Conservation (phyloP, 768 basidiomycete species). For the Termitomyces sp. region DNA sequence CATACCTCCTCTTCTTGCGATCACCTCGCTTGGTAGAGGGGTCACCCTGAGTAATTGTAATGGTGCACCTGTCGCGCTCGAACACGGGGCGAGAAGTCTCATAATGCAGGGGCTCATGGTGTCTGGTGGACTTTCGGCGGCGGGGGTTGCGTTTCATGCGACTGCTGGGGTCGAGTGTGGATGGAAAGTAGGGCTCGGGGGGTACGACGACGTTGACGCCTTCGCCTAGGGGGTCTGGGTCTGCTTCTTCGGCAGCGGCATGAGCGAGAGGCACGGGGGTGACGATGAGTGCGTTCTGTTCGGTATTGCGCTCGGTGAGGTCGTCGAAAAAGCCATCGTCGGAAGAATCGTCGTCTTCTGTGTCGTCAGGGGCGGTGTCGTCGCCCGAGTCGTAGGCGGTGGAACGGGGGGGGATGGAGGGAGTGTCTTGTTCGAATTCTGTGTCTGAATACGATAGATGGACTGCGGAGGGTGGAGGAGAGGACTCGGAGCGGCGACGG, state of each 20-base stretch:
- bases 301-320: slow-evolving; percentile 84
- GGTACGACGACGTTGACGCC: slow-evolving; percentile 87
- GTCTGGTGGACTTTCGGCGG: slow-evolving; percentile 55
- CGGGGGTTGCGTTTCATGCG: slow-evolving; percentile 41
- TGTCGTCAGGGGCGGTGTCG: slow-evolving; percentile 48
- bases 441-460: slow-evolving; percentile 57
- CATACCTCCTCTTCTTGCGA: slow-evolving; percentile 63
- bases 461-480: slow-evolving; percentile 51
- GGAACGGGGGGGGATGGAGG: slow-evolving; percentile 48
- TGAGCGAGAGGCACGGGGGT: slow-evolving; percentile 18
- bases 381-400: slow-evolving; percentile 65
- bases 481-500: slow-evolving; percentile 54
- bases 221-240: slow-evolving; percentile 84
- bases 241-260: slow-evolving; percentile 53
- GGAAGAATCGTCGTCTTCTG: slow-evolving; percentile 36
- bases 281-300: slow-evolving; percentile 61
- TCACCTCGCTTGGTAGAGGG: slow-evolving; percentile 51
- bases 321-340: slow-evolving; percentile 57
- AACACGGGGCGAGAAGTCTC: slow-evolving; percentile 76
- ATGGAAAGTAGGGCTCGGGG: slow-evolving; percentile 77
- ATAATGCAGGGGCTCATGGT: slow-evolving; percentile 60
- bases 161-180: slow-evolving; percentile 48
- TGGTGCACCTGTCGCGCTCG: slow-evolving; percentile 88
- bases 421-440: slow-evolving; percentile 49
- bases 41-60: slow-evolving; percentile 82